A percentile compares a stretch with the other conserved stretches of the same genome.
phyloP scores from a whole-genome alignment of 371 early-diverging fungal species.

The Rhizopus arrhizus region DNA sequence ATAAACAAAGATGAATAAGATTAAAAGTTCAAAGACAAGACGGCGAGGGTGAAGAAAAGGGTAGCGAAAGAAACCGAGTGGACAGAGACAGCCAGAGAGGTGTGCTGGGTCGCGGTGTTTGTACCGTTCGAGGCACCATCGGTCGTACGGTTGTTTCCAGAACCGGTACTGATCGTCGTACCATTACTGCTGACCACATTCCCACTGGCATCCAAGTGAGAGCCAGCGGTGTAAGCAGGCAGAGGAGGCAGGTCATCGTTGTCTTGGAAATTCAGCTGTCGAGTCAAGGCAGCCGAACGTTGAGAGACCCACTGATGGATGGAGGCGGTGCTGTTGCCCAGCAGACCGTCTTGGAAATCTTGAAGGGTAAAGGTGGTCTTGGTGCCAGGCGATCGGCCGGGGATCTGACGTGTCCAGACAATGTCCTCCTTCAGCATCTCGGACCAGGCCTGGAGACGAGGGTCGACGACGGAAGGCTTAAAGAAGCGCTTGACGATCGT shows the following conservation, averaged over 20 bases:
- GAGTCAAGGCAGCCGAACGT: conserved; percentile 34
- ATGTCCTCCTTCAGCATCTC: conserved; percentile 57
- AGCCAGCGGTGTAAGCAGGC: conserved; percentile 36
- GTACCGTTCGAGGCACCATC: not conserved
- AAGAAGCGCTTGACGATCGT: conserved; percentile 55
- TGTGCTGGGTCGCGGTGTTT: too few relatives aligned
- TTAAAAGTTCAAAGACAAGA: too few relatives aligned
- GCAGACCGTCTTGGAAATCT: conserved; percentile 46
- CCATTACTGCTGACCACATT: conserved; percentile 22
- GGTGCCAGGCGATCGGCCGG: conserved; percentile 49
- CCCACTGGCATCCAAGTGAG: conserved; percentile 31
- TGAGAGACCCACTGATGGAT: conserved; percentile 40
- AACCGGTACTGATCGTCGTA: conserved; percentile 4
- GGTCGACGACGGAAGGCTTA: conserved; percentile 51
- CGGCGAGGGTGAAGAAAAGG: too few relatives aligned
- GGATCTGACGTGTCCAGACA: conserved; percentile 50
- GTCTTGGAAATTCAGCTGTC: conserved; percentile 39
- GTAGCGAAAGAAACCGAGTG: too few relatives aligned
- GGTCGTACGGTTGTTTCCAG: not conserved
- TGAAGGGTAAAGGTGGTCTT: conserved; percentile 38
- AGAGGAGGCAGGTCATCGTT: conserved; percentile 45
- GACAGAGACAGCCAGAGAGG: too few relatives aligned
- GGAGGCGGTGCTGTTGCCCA: conserved; percentile 30
- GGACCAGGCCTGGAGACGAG: conserved; percentile 54
- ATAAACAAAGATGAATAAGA: too few relatives aligned